Conservation (phyloP, 177 flowering plant genomes). For the Vitis hybrid region DNA sequence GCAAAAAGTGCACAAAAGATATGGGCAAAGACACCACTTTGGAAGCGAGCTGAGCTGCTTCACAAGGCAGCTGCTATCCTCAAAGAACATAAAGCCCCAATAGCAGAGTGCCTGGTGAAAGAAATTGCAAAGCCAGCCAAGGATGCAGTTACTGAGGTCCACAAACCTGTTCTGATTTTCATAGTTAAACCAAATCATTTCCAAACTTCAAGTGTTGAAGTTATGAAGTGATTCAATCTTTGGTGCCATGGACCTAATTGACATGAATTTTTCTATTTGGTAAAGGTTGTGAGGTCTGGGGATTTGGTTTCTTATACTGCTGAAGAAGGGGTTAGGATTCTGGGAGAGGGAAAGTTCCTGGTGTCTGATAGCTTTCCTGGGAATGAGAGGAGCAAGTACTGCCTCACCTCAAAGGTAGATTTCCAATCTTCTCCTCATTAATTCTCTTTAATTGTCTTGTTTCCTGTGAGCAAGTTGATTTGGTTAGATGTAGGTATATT, state of each 20-base stretch:
- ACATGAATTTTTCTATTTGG: not conserved
- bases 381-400: conserved; percentile 92
- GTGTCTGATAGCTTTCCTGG: conserved; percentile 99
- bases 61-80: conserved; percentile 95
- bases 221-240: not conserved
- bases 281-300: conserved; percentile 97
- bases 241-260: not conserved
- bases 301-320: conserved; percentile 90
- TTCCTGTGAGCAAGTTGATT: no score
- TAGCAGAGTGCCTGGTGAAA: conserved; percentile 91
- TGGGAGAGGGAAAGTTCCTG: conserved; percentile 85
- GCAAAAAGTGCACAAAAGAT: conserved; percentile 80
- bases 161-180: not conserved
- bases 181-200: not conserved
- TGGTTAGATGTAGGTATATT: no score
- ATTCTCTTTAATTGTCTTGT: no score
- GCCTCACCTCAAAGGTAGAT: conserved; percentile 89
- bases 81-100: conserved; percentile 88
- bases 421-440: not conserved
- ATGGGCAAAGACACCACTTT: conserved; percentile 96
- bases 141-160: conserved; percentile 97
- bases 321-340: conserved; percentile 95
- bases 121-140: conserved; percentile 98
- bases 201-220: not conserved
- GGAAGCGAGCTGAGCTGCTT: conserved; percentile 98